Percentiles rank a stretch among this genome's conserved stretches.
These are phyloP conservation scores for Polyporus tsugae DNA, from an alignment of 1,284 basidiomycete species.

Conservation along the genomic window DNA sequence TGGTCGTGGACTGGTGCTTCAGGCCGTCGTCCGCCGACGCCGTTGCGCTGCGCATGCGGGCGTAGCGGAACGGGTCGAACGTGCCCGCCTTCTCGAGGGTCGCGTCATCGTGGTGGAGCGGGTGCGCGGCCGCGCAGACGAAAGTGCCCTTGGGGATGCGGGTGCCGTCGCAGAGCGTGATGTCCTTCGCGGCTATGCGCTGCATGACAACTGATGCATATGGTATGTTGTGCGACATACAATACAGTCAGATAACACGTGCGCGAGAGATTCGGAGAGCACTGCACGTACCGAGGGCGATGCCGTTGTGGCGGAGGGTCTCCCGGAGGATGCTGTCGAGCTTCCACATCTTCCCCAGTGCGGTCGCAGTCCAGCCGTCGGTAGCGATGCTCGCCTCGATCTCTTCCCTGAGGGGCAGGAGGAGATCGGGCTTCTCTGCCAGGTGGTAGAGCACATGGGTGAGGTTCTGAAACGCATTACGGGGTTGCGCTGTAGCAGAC, in stretches of 20 bases:
- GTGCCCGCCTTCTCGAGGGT: constrained; percentile 17
- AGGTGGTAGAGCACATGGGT: constrained; percentile 50
- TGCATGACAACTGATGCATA: constrained; percentile 42
- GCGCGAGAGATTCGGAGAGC: background rate
- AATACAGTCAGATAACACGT: background rate
- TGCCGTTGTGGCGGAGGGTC: constrained; percentile 48
- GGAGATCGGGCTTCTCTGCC: constrained; percentile 49
- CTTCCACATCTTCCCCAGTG: constrained; percentile 53
- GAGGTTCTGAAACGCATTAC: constrained; percentile 40
- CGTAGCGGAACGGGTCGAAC: constrained; percentile 19
- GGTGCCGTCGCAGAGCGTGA: constrained; percentile 52
- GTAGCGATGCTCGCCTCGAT: constrained; percentile 44
- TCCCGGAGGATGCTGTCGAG: constrained; percentile 63
- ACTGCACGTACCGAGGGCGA: constrained; percentile 33
- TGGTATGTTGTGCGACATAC: too few relatives aligned
- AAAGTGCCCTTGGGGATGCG: constrained; percentile 45
- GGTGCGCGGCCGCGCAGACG: constrained; percentile 11
- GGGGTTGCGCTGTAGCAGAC: background rate
- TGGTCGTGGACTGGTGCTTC: constrained; percentile 37
- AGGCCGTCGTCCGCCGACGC: constrained; percentile 23
- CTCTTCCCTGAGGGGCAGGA: constrained; percentile 55
- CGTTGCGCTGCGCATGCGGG: constrained; percentile 25
- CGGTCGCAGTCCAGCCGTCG: constrained; percentile 55
- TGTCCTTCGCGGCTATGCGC: constrained; percentile 46
- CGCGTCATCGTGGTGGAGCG: constrained; percentile 23